These are phyloP conservation scores for Picea glauca DNA, from an alignment of 75 land plant species.

Conservation along the genomic window DNA sequence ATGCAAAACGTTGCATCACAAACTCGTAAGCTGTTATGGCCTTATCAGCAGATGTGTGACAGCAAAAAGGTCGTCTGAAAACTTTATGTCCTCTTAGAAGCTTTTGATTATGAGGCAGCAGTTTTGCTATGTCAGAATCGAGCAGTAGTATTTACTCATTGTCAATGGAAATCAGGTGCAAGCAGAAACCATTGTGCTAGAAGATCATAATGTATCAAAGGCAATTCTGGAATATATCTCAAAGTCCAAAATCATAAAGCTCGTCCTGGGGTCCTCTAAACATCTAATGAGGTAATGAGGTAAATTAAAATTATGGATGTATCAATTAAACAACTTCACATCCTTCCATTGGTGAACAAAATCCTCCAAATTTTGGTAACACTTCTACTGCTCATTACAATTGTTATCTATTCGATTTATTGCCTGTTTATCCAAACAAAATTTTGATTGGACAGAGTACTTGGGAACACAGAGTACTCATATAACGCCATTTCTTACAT, in stretches of 20 bases:
- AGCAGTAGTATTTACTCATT: neutral
- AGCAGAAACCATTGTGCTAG: conserved; percentile 52
- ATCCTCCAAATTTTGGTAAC: too few species aligned
- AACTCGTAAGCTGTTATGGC: conserved; percentile 22
- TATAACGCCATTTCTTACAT: too few species aligned
- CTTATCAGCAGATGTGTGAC: conserved; percentile 30
- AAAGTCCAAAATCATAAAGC: conserved; percentile 19
- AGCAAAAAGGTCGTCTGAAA: conserved; percentile 15
- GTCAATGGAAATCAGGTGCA: conserved; percentile 2
- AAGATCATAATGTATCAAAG: conserved; percentile 41
- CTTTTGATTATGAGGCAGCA: neutral
- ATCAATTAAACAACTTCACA: too few species aligned
- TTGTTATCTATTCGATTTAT: neutral
- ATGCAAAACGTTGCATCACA: conserved; percentile 20
- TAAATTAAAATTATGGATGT: too few species aligned
- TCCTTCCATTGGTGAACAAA: too few species aligned
- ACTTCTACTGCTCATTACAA: neutral
- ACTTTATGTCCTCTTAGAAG: neutral
- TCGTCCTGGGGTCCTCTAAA: conserved; percentile 43
- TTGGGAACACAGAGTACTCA: too few species aligned
- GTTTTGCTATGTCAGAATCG: neutral
- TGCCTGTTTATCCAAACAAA: neutral
- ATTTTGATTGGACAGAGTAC: neutral
- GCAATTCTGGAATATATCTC: conserved; percentile 40
- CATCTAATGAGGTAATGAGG: neutral